These are phyloP conservation scores for Tilletia caries DNA, from an alignment of 1,284 basidiomycete species.

Conservation along the genomic window DNA sequence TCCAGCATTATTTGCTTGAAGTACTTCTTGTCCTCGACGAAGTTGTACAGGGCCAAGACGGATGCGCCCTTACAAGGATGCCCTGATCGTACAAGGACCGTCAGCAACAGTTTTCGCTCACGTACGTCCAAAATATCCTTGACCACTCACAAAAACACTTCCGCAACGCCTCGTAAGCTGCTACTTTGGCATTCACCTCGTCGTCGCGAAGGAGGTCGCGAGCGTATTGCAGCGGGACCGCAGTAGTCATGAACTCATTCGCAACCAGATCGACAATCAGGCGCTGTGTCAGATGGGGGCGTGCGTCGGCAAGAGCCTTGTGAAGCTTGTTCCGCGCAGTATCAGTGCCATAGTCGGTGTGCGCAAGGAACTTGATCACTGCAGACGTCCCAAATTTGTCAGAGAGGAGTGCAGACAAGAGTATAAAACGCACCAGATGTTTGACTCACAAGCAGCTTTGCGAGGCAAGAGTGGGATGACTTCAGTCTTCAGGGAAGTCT, in stretches of 20 bases:
- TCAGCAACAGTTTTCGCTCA: neutral
- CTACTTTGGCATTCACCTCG: neutral
- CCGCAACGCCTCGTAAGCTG: neutral
- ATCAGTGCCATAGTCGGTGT: neutral
- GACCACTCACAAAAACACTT: neutral
- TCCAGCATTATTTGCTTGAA: neutral
- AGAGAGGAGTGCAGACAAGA: neutral
- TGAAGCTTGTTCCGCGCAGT: neutral
- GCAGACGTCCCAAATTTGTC: neutral
- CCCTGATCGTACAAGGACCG: neutral
- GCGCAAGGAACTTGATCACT: constrained; percentile 1
- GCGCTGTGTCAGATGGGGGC: neutral
- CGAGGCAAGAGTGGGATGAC: neutral
- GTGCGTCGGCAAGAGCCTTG: neutral
- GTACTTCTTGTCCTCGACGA: neutral
- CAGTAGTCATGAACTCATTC: neutral
- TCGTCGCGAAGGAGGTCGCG: neutral
- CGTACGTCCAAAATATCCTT: neutral
- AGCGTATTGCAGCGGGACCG: neutral
- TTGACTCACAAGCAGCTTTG: neutral
- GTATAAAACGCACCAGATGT: neutral
- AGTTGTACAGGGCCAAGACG: neutral
- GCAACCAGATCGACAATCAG: neutral
- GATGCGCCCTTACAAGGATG: neutral
- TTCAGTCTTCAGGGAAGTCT: neutral